Evolutionary conservation across 371 early-diverging fungal genomes (phyloP), one percentile per base, ranked within the genome.

Genomic region (Mucor circinelloides): DNA sequence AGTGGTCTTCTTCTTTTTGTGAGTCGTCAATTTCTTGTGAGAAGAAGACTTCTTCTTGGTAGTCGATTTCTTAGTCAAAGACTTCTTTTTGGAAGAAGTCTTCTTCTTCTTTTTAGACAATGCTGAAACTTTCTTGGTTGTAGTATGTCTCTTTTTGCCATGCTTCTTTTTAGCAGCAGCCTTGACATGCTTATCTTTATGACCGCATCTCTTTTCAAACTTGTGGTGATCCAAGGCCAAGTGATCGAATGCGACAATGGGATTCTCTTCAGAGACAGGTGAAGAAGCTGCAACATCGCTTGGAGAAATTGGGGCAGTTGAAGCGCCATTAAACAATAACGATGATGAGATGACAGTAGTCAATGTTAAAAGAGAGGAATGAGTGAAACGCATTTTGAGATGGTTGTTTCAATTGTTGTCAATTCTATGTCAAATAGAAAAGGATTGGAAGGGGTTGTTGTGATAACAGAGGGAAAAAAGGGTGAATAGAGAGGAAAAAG

Each of bases 331-430:
- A 42, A 48, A 69, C 8, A 72, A 36, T 17, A 72, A 59, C 1
- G 73, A 42, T 12, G 63, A 44, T 9, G 66, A 55, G n/a, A 72
- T 42, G 55, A 69, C 62, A 52, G 69, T 55, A 55, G 68, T 58
- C 31, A 68, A 66, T 31, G 69, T 62, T n/a, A 72, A 72, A 69
- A 69, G 69, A 69, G 66, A 66, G 69, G 73, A 69, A 66, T 55
- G 73, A 40, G 66, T 63, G 23, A 69, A 55, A 44, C 73, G 69
- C 73, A 72, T 72, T 59, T 2, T 56, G 23, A 25, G 17, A 6
- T 27, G 13, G n/a, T 36, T 68, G 58, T 25, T 32, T 31, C 60
- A 56, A 50, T 7, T 50, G 25, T 50, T 44, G 44, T 44, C 44
- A 44, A 44, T 44, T 44, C 21, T 50, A 23, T 50, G 21, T 23